Evolutionary conservation across 2,329 filamentous ascomycete genomes (phyloP), one percentile per base, ranked within the genome.

Genomic region (Sporothrix euskadiensis): DNA sequence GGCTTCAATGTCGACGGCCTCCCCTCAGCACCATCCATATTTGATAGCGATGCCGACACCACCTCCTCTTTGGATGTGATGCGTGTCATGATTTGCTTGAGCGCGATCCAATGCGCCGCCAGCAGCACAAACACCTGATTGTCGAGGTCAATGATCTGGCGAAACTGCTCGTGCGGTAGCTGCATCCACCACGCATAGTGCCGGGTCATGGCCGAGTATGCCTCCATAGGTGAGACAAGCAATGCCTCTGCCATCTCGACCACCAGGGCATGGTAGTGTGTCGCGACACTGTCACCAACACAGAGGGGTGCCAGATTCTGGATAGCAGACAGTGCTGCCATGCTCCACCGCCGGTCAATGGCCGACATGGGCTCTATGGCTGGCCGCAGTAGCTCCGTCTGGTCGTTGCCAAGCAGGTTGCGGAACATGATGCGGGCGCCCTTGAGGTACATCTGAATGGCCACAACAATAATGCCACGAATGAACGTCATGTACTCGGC

Each of bases 401-500:
- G 80, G 2, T 84, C 80, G 14, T 83, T 80, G 12, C 82, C 82
- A 19, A 84, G 75, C 16, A 87, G 77, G 74, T 86, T 84, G 63
- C 81, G 82, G 75, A 88, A 89, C 69, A 89, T 80, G 72, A 87
- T 83, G 26, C 83, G 83, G 57, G 85, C 83, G 30, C 84, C 83
- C 78, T 82, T 82, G 83, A 89, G 85, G 79, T 83, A 83, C 84
- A 89, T 87, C 76, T 88, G 87, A 74, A 85, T 83, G 12, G 83
- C 84, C 3, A 90, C 83, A 63, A 89, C 83, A 74, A 87, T 79
- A 75, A 89, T 85, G 19, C 88, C 88, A 39, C 88, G 83, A 74
- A 88, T 85, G 76, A 89, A 89, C 0, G 85, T 88, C 85, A 90
- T 87, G 79, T 85, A 89, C 79, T 89, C 88, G n/a, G 82, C 81